Conservation (phyloP, 306 rosid genomes). For the Sophora flavescens region DNA sequence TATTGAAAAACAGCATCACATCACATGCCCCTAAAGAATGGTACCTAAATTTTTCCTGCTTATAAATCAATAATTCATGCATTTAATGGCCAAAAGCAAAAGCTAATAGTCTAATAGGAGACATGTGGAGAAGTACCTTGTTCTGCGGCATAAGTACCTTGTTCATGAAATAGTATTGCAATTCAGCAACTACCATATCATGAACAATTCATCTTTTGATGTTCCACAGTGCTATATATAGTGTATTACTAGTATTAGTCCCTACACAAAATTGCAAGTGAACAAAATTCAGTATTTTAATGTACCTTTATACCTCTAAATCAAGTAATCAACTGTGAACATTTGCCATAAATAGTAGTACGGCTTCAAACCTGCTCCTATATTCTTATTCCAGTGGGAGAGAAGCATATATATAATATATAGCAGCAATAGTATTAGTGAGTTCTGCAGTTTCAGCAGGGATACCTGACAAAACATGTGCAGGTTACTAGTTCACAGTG, state of each 20-base stretch:
- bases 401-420: neutral
- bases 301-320: slow-evolving; percentile 18
- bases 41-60: no score
- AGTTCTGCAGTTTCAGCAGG: neutral
- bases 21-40: no score
- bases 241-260: slow-evolving; percentile 2
- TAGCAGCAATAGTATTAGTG: neutral
- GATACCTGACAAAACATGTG: neutral
- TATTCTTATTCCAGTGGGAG: neutral
- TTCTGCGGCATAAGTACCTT: no score
- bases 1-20: no score
- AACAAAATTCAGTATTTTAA: slow-evolving; percentile 40
- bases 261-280: slow-evolving; percentile 5
- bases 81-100: slow-evolving; percentile 22
- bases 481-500: neutral
- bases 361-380: neutral
- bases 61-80: neutral
- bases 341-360: neutral
- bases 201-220: slow-evolving; percentile 6
- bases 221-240: slow-evolving; percentile 38
- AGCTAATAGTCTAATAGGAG: neutral
- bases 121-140: no score
- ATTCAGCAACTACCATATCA: neutral
- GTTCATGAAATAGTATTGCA: neutral
- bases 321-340: slow-evolving; percentile 10